A percentile compares a stretch with the other conserved stretches of the same genome.
Conservation (phyloP, 306 rosid genomes). For the Crotalaria pallida region DNA sequence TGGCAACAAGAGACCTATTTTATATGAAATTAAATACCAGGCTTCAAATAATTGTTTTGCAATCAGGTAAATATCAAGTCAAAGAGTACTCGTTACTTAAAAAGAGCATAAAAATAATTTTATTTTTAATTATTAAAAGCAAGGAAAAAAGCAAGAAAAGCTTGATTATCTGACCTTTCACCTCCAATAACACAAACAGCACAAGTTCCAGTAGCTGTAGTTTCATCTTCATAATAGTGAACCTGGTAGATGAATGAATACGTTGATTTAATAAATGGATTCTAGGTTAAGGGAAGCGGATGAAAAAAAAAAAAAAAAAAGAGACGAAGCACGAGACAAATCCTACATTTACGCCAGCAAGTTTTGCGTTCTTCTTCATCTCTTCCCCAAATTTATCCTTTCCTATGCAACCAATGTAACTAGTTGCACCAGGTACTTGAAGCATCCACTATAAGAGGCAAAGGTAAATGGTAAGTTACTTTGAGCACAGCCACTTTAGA, state of each 20-base stretch:
- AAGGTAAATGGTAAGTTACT: constrained; percentile 4
- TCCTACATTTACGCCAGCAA: constrained; percentile 75
- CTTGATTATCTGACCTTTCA: constrained; percentile 48
- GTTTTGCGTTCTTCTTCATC: constrained; percentile 62
- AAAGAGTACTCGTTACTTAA: not conserved
- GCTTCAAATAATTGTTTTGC: constrained; percentile 6
- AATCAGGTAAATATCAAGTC: constrained; percentile 9
- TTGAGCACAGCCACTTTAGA: not conserved
- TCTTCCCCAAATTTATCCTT: constrained; percentile 82
- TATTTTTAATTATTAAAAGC: not conserved
- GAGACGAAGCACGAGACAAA: not conserved
- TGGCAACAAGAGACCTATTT: constrained; percentile 74
- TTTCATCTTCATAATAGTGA: constrained; percentile 72
- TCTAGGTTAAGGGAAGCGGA: not conserved
- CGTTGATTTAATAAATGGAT: not conserved
- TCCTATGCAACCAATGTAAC: constrained; percentile 80
- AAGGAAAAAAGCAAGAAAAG: not conserved
- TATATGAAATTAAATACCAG: not conserved
- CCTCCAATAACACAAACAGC: constrained; percentile 80
- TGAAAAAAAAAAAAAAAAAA: not conserved
- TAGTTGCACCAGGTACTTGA: constrained; percentile 74
- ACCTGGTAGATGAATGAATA: constrained; percentile 39
- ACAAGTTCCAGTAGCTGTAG: constrained; percentile 81
- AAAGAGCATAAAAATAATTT: not conserved
- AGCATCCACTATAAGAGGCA: constrained; percentile 64